Conservation (phyloP, 257 asterid species). For the Nicotiana sylvestris region DNA sequence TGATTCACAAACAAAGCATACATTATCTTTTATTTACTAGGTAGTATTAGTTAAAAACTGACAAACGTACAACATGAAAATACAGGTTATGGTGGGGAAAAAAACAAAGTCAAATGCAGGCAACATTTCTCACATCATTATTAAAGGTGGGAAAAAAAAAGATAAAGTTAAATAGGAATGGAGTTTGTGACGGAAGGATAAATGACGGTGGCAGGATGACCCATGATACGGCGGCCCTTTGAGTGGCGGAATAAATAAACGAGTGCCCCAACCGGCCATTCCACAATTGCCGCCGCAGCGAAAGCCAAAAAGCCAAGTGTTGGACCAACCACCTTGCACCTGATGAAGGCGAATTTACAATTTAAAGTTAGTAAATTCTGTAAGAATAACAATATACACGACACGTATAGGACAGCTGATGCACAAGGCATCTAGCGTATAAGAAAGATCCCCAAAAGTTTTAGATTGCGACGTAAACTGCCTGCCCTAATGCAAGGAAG, state of each 20-base stretch:
- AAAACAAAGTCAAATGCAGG: no score
- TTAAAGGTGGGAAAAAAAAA: constrained; percentile 5
- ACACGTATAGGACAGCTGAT: no score
- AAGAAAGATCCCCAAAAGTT: no score
- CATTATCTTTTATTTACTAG: background rate
- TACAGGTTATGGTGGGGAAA: no score
- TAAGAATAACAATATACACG: no score
- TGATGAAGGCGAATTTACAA: no score
- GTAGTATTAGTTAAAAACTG: background rate
- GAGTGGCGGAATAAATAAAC: constrained; percentile 68
- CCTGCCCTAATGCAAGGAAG: no score
- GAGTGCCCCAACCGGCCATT: constrained; percentile 86
- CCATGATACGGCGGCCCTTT: constrained; percentile 89
- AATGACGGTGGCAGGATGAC: constrained; percentile 70
- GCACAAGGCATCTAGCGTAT: no score
- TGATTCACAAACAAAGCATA: no score
- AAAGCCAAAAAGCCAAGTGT: constrained; percentile 79
- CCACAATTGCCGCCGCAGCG: constrained; percentile 68
- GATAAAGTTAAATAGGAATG: constrained; percentile 45
- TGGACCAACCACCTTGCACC: constrained; percentile 90
- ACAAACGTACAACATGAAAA: no score
- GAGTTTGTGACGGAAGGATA: constrained; percentile 43
- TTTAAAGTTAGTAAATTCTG: background rate
- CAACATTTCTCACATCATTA: background rate
- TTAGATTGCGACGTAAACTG: no score